These are phyloP conservation scores for Eucalyptus marginata DNA, from an alignment of 345 rosid species.

Conservation along the genomic window DNA sequence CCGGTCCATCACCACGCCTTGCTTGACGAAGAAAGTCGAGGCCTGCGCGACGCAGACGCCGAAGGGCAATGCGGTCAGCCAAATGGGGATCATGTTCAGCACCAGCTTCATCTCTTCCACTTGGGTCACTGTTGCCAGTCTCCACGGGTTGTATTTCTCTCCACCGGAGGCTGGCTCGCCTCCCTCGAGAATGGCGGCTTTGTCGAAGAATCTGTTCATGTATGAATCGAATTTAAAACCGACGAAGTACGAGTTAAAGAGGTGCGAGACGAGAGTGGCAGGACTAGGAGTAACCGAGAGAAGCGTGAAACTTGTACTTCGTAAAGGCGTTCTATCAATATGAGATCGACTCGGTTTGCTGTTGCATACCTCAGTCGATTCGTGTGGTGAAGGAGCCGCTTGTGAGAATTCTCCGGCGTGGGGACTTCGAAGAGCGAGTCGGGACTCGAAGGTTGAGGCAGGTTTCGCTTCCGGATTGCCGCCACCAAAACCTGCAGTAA, in stretches of 20 bases:
- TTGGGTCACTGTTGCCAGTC: constrained; percentile 9
- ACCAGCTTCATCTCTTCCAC: constrained; percentile 34
- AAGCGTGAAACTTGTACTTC: neutral
- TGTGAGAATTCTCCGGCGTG: neutral
- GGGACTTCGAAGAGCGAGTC: constrained; percentile 8
- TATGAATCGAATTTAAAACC: neutral
- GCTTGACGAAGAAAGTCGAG: constrained; percentile 14
- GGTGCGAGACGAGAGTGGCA: neutral
- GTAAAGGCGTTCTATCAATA: neutral
- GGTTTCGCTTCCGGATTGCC: constrained; percentile 18
- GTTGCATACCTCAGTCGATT: constrained; percentile 13
- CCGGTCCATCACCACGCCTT: constrained; percentile 31
- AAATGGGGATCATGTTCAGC: constrained; percentile 10
- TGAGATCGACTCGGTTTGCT: neutral
- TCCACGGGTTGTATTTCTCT: neutral
- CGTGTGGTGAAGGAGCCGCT: constrained; percentile 25
- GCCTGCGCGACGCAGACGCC: constrained; percentile 6
- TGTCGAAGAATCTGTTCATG: constrained; percentile 13
- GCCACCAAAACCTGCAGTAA: constrained; percentile 27
- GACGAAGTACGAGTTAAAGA: neutral
- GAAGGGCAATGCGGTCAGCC: constrained; percentile 6
- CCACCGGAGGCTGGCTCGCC: neutral
- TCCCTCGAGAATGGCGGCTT: constrained; percentile 6
- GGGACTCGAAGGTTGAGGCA: constrained; percentile 11
- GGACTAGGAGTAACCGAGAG: neutral